Evolutionary conservation across 805 yeast species (phyloP).

Genomic region (Candida ovalis): DNA sequence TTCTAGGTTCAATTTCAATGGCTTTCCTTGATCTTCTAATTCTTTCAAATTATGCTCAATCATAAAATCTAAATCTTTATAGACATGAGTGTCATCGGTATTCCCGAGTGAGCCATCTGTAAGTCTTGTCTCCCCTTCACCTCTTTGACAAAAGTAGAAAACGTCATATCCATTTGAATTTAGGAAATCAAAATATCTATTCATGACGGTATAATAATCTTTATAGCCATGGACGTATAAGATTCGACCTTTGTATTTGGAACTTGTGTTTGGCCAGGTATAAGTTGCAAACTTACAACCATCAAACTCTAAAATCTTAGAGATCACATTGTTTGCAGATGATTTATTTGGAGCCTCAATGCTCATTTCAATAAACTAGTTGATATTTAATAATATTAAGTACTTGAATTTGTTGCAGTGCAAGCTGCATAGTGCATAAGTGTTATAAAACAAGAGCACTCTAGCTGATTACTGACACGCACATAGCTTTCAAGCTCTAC

Average conservation of each 20-base stretch:
- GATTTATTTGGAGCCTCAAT: background rate
- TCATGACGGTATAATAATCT: slow-evolving; percentile 50
- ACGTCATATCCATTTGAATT: slow-evolving; percentile 55
- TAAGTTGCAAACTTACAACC: slow-evolving; percentile 23
- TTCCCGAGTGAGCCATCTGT: slow-evolving; percentile 46
- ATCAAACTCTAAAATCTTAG: slow-evolving; percentile 10
- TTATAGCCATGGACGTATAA: slow-evolving; percentile 70
- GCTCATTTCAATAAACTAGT: background rate
- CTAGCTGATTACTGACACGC: too few relatives aligned
- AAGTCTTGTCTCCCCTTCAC: slow-evolving; percentile 64
- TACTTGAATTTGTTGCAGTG: too few relatives aligned
- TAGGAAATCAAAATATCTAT: slow-evolving; percentile 50
- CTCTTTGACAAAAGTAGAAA: slow-evolving; percentile 71
- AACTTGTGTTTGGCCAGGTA: slow-evolving; percentile 11
- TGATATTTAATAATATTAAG: too few relatives aligned
- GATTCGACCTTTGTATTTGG: slow-evolving; percentile 45
- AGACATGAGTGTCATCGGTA: slow-evolving; percentile 53
- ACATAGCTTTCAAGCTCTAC: too few relatives aligned
- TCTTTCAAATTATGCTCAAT: slow-evolving; percentile 41
- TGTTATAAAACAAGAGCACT: too few relatives aligned
- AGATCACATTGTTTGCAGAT: background rate
- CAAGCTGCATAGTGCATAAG: too few relatives aligned
- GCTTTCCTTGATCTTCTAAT: slow-evolving; percentile 16
- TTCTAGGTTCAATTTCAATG: slow-evolving; percentile 45
- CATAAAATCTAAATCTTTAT: slow-evolving; percentile 58